These are phyloP conservation scores for Talaromyces islandicus DNA, from an alignment of 2,329 filamentous ascomycete genomes.

Conservation along the genomic window DNA sequence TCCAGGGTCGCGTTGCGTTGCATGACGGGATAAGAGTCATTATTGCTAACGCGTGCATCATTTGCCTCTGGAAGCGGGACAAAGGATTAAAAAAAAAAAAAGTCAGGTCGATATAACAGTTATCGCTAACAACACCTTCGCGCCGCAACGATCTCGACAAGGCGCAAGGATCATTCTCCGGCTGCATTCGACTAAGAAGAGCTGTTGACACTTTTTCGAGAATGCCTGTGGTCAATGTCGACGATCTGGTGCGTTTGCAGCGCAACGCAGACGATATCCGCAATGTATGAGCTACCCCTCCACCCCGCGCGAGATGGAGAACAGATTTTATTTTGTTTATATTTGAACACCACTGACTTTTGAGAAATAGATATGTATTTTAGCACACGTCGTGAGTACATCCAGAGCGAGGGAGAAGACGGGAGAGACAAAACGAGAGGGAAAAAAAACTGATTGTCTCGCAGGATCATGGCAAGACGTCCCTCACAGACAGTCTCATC, in stretches of 20 bases:
- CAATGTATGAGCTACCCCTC: constrained; percentile 60
- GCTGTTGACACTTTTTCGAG: constrained; percentile 17
- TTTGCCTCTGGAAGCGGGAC: not conserved
- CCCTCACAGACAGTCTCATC: constrained; percentile 88
- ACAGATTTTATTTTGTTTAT: constrained; percentile 3
- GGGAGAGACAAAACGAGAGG: no score
- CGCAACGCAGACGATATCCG: constrained; percentile 79
- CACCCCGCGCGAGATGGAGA: constrained; percentile 17
- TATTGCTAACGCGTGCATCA: constrained; percentile 4
- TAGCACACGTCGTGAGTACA: constrained; percentile 74
- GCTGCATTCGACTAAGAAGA: not conserved
- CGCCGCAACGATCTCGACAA: not conserved
- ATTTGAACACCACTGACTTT: constrained; percentile 21
- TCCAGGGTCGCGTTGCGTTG: not conserved
- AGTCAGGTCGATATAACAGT: not conserved
- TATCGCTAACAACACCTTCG: not conserved
- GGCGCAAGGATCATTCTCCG: not conserved
- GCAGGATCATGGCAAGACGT: constrained; percentile 95
- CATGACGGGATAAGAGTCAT: constrained; percentile 10
- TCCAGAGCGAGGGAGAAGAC: not conserved
- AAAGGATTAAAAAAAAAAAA: not conserved
- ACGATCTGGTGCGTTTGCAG: constrained; percentile 87
- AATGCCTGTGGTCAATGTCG: constrained; percentile 89
- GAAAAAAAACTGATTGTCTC: constrained; percentile 5
- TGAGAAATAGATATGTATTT: constrained; percentile 72